A percentile compares a stretch with the other conserved stretches of the same genome.
Evolutionary conservation across 495 filamentous ascomycete species (phyloP).

Genomic region (Hyaloscypha variabilis): DNA sequence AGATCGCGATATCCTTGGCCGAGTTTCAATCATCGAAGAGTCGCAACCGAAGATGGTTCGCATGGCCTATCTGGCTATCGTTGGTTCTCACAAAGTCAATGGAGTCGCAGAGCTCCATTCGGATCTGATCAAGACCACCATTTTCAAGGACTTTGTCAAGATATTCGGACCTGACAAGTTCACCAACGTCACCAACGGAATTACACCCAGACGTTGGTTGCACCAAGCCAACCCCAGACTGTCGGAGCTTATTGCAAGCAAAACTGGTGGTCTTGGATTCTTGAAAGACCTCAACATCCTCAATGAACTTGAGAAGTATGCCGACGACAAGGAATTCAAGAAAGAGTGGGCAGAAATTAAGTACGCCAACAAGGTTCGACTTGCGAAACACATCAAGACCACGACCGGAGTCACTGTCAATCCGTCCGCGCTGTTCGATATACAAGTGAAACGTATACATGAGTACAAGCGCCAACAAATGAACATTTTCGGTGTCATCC

Average conservation of each 20-base stretch:
- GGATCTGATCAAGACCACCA: constrained; percentile 95
- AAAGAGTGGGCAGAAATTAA: constrained; percentile 93
- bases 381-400: constrained; percentile 87
- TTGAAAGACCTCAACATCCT: constrained; percentile 85
- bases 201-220: constrained; percentile 93
- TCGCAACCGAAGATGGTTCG: constrained; percentile 96
- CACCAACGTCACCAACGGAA: constrained; percentile 97
- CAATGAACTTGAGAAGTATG: constrained; percentile 76
- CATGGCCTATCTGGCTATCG: constrained; percentile 93
- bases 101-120: constrained; percentile 97
- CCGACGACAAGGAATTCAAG: constrained; percentile 86
- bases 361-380: constrained; percentile 66
- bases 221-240: constrained; percentile 96
- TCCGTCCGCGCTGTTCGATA: constrained; percentile 87
- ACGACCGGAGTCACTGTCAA: constrained; percentile 80
- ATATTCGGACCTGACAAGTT: constrained; percentile 97
- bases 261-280: constrained; percentile 80
- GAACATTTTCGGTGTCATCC: constrained; percentile 98
- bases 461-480: constrained; percentile 99
- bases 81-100: constrained; percentile 99
- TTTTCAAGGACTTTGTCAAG: constrained; percentile 96
- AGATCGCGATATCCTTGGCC: constrained; percentile 78
- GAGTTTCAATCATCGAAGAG: constrained; percentile 97
- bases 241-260: constrained; percentile 89
- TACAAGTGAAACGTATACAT: constrained; percentile 98